Evolutionary conservation across 2,329 filamentous ascomycete species (phyloP).

Genomic region (Phoma sp.): DNA sequence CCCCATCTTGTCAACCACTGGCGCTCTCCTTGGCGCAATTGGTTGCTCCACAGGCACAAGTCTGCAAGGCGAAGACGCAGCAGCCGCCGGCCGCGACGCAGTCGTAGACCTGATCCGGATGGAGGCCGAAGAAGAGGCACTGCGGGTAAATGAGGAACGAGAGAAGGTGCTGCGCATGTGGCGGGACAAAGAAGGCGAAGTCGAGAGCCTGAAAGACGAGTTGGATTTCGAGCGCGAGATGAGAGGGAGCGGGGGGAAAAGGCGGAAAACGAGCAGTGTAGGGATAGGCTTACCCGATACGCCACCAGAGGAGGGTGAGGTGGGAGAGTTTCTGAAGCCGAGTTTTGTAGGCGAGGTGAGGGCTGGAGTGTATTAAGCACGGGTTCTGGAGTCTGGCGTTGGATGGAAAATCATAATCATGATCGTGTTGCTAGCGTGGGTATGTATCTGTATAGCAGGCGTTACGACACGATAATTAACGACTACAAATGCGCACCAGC

Average conservation of each 20-base stretch:
- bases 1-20: conserved; percentile 56
- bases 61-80: conserved; percentile 60
- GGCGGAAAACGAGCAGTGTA: conserved; percentile 28
- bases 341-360: conserved; percentile 33
- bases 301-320: conserved; percentile 34
- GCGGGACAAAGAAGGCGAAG: conserved; percentile 34
- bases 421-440: neutral
- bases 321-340: conserved; percentile 15
- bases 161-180: conserved; percentile 30
- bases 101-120: conserved; percentile 42
- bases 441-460: neutral
- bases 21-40: conserved; percentile 60
- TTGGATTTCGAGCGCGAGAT: conserved; percentile 18
- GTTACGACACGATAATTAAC: neutral
- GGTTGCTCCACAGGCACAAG: conserved; percentile 63
- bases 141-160: conserved; percentile 27
- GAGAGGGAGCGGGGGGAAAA: conserved; percentile 19
- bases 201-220: conserved; percentile 26
- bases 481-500: neutral
- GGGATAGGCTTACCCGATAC: conserved; percentile 25
- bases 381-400: neutral
- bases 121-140: conserved; percentile 28
- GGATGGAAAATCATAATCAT: too few species aligned
- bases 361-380: conserved; percentile 16
- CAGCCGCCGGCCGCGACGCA: conserved; percentile 59